A percentile compares a stretch with the other conserved stretches of the same genome.
Conservation (phyloP, 2,329 filamentous ascomycete genomes). For the Alternaria gaisen region DNA sequence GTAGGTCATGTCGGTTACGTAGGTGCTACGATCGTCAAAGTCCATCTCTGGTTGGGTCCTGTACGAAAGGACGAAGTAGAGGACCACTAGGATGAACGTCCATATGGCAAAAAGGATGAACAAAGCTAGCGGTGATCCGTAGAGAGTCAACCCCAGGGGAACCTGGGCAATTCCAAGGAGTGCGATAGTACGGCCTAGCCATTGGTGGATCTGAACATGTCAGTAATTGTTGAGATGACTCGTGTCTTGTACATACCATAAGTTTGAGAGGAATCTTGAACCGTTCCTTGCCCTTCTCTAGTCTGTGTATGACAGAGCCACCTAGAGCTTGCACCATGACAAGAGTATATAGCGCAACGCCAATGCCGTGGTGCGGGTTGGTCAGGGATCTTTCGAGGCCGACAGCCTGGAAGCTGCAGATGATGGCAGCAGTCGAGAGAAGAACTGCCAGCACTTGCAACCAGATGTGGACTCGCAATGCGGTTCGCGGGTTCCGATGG, state of each 20-base stretch:
- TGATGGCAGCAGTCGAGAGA: slow-evolving; percentile 74
- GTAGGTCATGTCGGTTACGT: slow-evolving; percentile 63
- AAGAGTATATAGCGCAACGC: slow-evolving; percentile 78
- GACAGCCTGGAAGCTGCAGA: slow-evolving; percentile 81
- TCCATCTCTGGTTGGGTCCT: slow-evolving; percentile 65
- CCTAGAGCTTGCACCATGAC: slow-evolving; percentile 76
- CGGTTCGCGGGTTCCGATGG: slow-evolving; percentile 66
- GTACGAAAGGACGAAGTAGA: slow-evolving; percentile 84
- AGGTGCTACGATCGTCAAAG: slow-evolving; percentile 66
- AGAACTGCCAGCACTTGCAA: slow-evolving; percentile 74
- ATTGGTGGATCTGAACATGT: slow-evolving; percentile 79
- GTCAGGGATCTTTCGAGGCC: slow-evolving; percentile 74
- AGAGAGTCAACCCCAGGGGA: slow-evolving; percentile 87
- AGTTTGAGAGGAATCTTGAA: slow-evolving; percentile 66
- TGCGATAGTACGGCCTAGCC: slow-evolving; percentile 80
- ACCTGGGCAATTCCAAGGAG: slow-evolving; percentile 87
- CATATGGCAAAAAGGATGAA: slow-evolving; percentile 89
- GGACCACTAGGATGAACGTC: slow-evolving; percentile 73
- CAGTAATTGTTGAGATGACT: slow-evolving; percentile 9
- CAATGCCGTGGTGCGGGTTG: slow-evolving; percentile 87
- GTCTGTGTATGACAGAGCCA: slow-evolving; percentile 69
- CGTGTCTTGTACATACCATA: slow-evolving; percentile 56
- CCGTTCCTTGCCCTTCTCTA: slow-evolving; percentile 62
- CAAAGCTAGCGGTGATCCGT: slow-evolving; percentile 83
- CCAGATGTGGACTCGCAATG: slow-evolving; percentile 76